Conservation (phyloP, 164 flowering plant species). For the grape (Vitis vinifera) region ASM3070453v1 NC_081812.1:15404501-15405000, state of each 20-base stretch:
- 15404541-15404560: slow-evolving; percentile 59
- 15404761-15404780: neutral
- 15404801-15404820: slow-evolving; percentile 97
- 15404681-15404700: slow-evolving; percentile 78
- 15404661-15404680: slow-evolving; percentile 86
- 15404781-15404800: neutral
- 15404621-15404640: slow-evolving; percentile 73
- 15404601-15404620: slow-evolving; percentile 75
- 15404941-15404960: neutral
- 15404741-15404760: neutral
- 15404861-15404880: slow-evolving; percentile 70
- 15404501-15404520: slow-evolving; percentile 70
- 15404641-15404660: slow-evolving; percentile 94
- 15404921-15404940: slow-evolving; percentile 37
- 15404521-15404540: slow-evolving; percentile 83
- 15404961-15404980: neutral
- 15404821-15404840: slow-evolving; percentile 81
- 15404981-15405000: neutral
- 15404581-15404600: slow-evolving; percentile 52
- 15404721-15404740: neutral
- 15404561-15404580: slow-evolving; percentile 94
- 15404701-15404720: slow-evolving; percentile 12
- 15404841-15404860: slow-evolving; percentile 71
- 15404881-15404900: slow-evolving; percentile 27
- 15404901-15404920: slow-evolving; percentile 30